These are phyloP conservation scores for Eragrostis nindensis DNA, from an alignment of 176 grass and related monocot species.

Conservation along the genomic window DNA sequence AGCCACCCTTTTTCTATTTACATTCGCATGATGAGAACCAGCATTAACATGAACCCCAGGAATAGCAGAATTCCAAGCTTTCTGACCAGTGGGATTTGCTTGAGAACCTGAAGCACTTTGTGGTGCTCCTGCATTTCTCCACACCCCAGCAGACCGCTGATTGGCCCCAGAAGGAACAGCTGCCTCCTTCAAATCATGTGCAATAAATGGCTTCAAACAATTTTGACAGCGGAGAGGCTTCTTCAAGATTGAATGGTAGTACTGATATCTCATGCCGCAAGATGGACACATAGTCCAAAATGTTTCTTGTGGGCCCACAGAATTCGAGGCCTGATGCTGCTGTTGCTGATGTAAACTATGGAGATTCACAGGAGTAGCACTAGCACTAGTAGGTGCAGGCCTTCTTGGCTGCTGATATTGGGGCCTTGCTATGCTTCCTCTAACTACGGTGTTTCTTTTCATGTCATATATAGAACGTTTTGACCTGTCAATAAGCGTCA, in stretches of 20 bases:
- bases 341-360: conserved; percentile 46
- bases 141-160: conserved; percentile 44
- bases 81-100: conserved; percentile 43
- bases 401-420: conserved; percentile 45
- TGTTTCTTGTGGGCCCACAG: conserved; percentile 34
- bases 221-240: conserved; percentile 83
- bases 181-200: conserved; percentile 66
- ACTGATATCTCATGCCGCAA: conserved; percentile 92
- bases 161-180: conserved; percentile 41
- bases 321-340: conserved; percentile 43
- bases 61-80: conserved; percentile 39
- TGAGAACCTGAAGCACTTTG: conserved; percentile 43
- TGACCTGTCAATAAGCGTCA: conserved; percentile 55
- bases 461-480: conserved; percentile 70
- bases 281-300: conserved; percentile 87
- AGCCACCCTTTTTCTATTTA: conserved; percentile 34
- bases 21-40: conserved; percentile 36
- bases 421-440: conserved; percentile 12
- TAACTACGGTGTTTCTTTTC: conserved; percentile 59
- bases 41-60: conserved; percentile 36
- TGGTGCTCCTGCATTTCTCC: conserved; percentile 44
- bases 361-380: conserved; percentile 51
- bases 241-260: conserved; percentile 69
- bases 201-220: conserved; percentile 84
- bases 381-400: conserved; percentile 43